Percentiles rank a stretch among this genome's conserved stretches.
phyloP scores from a whole-genome alignment of 345 rosid species.

The Lepidium aucheri region DNA sequence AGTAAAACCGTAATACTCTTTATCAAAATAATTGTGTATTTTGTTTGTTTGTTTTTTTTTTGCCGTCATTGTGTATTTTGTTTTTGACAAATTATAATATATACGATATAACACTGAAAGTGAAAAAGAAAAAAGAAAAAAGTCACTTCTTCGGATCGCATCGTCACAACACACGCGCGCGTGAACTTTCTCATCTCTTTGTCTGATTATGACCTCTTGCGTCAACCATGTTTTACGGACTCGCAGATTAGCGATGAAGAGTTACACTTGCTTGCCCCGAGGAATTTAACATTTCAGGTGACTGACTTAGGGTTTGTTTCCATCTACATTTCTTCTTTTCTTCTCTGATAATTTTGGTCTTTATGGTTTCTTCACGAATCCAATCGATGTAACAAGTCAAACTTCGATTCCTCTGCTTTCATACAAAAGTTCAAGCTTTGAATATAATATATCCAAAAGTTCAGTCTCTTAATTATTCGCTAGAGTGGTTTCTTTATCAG shows the following conservation, averaged over 20 bases:
- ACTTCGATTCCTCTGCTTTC: slow-evolving; percentile 1
- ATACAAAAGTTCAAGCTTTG: neutral
- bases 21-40: neutral
- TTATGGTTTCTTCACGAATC: neutral
- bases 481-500: neutral
- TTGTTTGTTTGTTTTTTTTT: too few species aligned
- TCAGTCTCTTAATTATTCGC: neutral
- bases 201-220: neutral
- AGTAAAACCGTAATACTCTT: too few species aligned
- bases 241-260: neutral
- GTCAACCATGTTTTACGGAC: neutral
- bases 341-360: neutral
- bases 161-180: slow-evolving; percentile 12
- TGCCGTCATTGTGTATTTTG: too few species aligned
- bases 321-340: neutral
- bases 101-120: too few species aligned
- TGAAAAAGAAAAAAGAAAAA: neutral
- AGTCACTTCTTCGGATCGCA: neutral
- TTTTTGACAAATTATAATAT: too few species aligned
- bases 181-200: neutral
- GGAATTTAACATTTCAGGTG: neutral
- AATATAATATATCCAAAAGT: neutral
- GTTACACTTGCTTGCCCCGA: slow-evolving; percentile 1
- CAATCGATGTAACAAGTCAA: neutral
- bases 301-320: neutral